Base-by-base conservation (phyloP, 495 filamentous ascomycete species). In the Aspergillus ellipticus region DNA sequence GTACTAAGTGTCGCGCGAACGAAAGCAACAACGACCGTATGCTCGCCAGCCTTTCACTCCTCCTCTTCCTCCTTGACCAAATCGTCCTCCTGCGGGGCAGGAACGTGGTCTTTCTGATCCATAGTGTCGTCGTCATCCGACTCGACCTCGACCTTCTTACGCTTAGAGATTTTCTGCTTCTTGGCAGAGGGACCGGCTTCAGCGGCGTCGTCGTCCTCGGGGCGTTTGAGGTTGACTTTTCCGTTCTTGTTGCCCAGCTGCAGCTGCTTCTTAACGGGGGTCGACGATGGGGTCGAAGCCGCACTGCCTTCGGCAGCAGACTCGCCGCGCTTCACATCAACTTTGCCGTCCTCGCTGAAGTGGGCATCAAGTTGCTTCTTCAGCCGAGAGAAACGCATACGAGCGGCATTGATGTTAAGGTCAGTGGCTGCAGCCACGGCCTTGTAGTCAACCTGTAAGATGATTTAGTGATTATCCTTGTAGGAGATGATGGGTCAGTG, bases 321-420 rank as follows among this genome's bases (percentile, higher is more conserved):
- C 16, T 54, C 45, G 19, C 20, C 28, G 13, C 50, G 21, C 39
- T 51, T 49, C 4, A 58, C 33, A n/a, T 54, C 48, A 3, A 45
- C 19, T 19, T 62, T 62, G 17, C 57, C 57, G 24, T 61, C 43
- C 13, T 1, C 35, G 3, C n/a, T n/a, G 10, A 53, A 52, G 10
- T 56, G 46, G 5, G 42, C 28, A 1, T 77, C 72, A 19, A 77
- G 66, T 24, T 56, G 53, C n/a, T 65, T 59, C 20, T 65, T 64
- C 11, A 77, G 59, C 17, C 74, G 71, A 0, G 42, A 53, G 56
- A 56, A 72, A 33, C 74, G 65, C 69, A 72, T 73, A 8, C 74
- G 67, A 9, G 72, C 74, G 21, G 74, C 74, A 10, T 59, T 48
- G 11, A 59, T 31, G 17, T 71, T 77, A 28, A 75, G 56, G 19